Percentiles rank a stretch among this genome's conserved stretches.
Evolutionary conservation across 495 filamentous ascomycete species (phyloP).

Genomic region (Tirmania nivea): DNA sequence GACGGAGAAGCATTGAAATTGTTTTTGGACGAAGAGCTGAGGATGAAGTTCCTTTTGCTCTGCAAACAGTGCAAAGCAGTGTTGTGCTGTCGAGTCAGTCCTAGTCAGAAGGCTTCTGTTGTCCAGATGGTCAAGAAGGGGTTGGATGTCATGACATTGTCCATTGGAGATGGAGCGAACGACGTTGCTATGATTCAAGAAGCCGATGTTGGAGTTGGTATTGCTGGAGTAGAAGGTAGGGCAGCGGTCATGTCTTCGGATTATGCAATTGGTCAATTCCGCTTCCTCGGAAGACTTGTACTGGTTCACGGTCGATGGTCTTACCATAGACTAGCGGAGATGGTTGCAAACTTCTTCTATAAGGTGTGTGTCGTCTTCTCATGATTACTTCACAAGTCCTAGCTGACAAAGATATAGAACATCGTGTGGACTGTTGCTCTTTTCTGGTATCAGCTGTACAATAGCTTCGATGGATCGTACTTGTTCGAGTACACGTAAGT

Average conservation of each 20-base stretch:
- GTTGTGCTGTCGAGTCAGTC: slow-evolving; percentile 93
- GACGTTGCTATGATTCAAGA: slow-evolving; percentile 99
- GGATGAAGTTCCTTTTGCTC: slow-evolving; percentile 78
- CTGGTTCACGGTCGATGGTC: slow-evolving; percentile 95
- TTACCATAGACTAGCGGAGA: slow-evolving; percentile 78
- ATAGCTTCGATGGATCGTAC: slow-evolving; percentile 87
- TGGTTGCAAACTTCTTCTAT: slow-evolving; percentile 98
- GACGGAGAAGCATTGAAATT: slow-evolving; percentile 87
- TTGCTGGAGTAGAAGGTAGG: slow-evolving; percentile 89
- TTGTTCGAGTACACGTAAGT: slow-evolving; percentile 69
- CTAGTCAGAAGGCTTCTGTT: slow-evolving; percentile 92
- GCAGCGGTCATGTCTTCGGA: slow-evolving; percentile 98
- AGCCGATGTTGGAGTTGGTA: slow-evolving; percentile 93
- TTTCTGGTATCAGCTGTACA: slow-evolving; percentile 95
- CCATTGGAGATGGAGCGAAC: slow-evolving; percentile 88
- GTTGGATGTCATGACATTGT: slow-evolving; percentile 89
- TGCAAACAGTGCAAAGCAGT: slow-evolving; percentile 97
- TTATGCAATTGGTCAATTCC: slow-evolving; percentile 95
- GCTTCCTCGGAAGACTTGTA: slow-evolving; percentile 74
- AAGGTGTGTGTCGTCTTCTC: slow-evolving; percentile 31
- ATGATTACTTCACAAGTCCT: background rate
- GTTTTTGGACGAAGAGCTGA: slow-evolving; percentile 59
- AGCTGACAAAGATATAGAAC: slow-evolving; percentile 34
- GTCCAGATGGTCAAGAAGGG: slow-evolving; percentile 86
- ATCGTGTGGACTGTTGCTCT: slow-evolving; percentile 94